phyloP scores from a whole-genome alignment of 2,329 filamentous ascomycete species.

The Fusarium tricinctum region DNA sequence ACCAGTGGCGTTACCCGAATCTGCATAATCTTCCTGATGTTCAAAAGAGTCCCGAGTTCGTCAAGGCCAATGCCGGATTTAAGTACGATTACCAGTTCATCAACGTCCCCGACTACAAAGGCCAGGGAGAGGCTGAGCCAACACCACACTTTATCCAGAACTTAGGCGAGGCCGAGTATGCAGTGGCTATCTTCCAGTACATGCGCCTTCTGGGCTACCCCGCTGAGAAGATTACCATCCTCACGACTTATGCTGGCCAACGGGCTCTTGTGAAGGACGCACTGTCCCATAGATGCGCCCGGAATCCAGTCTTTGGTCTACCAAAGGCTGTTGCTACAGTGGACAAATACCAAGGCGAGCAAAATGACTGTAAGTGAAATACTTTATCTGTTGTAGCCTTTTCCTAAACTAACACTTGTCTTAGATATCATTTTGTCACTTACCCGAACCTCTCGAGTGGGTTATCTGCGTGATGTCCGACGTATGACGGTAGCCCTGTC shows the following conservation, averaged over 20 bases:
- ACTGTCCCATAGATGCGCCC: constrained; percentile 83
- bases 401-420: constrained; percentile 38
- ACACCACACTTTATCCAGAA: constrained; percentile 97
- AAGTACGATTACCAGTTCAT: constrained; percentile 97
- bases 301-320: constrained; percentile 87
- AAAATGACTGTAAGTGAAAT: constrained; percentile 89
- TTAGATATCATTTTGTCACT: constrained; percentile 93
- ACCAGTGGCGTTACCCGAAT: constrained; percentile 90
- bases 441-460: constrained; percentile 87
- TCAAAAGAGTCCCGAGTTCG: constrained; percentile 77
- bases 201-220: constrained; percentile 97
- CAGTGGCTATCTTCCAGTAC: constrained; percentile 95
- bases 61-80: constrained; percentile 89
- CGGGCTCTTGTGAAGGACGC: constrained; percentile 90
- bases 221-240: constrained; percentile 83
- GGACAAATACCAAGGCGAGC: constrained; percentile 98
- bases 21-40: constrained; percentile 85
- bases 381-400: not conserved
- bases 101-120: constrained; percentile 93
- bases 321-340: constrained; percentile 93
- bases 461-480: constrained; percentile 93
- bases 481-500: constrained; percentile 95
- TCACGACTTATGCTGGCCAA: constrained; percentile 95
- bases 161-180: constrained; percentile 95
- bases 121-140: constrained; percentile 87